A percentile compares a stretch with the other conserved stretches of the same genome.
These are phyloP conservation scores for Cladorrhinum sp. DNA, from an alignment of 2,329 filamentous ascomycete genomes.

Conservation along the genomic window DNA sequence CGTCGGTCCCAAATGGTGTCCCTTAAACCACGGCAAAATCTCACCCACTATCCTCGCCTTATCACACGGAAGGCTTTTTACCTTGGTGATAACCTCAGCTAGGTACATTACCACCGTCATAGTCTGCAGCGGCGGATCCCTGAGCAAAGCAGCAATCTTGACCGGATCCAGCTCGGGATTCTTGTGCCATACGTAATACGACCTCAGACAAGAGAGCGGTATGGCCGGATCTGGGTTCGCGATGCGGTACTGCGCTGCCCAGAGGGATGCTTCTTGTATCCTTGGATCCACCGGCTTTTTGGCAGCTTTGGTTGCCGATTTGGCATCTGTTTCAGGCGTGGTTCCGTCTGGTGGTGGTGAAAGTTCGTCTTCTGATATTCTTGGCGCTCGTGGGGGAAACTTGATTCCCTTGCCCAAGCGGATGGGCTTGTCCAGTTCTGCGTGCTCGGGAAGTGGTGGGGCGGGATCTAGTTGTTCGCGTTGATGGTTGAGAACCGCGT, in stretches of 20 bases:
- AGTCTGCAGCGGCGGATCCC: slow-evolving; percentile 56
- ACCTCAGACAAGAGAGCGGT: slow-evolving; percentile 42
- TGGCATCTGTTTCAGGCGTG: slow-evolving; percentile 27
- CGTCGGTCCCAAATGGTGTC: not conserved
- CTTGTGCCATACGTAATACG: slow-evolving; percentile 63
- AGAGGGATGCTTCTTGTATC: slow-evolving; percentile 42
- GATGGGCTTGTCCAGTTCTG: slow-evolving; percentile 65
- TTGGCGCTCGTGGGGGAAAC: slow-evolving; percentile 27
- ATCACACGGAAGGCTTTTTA: slow-evolving; percentile 50
- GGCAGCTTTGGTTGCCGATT: not conserved
- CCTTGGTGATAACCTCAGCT: slow-evolving; percentile 50
- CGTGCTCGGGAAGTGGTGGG: slow-evolving; percentile 67
- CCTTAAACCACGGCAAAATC: slow-evolving; percentile 39
- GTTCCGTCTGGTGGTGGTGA: slow-evolving; percentile 12
- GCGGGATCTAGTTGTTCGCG: slow-evolving; percentile 63
- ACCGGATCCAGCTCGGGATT: slow-evolving; percentile 47
- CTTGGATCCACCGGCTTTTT: slow-evolving; percentile 38
- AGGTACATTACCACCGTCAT: slow-evolving; percentile 59
- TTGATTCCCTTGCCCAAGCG: slow-evolving; percentile 45
- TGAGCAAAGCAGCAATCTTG: slow-evolving; percentile 53
- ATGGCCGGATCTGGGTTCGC: slow-evolving; percentile 24
- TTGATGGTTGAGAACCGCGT: slow-evolving; percentile 65
- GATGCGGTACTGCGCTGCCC: slow-evolving; percentile 36
- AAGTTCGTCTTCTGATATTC: slow-evolving; percentile 27
- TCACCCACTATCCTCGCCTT: slow-evolving; percentile 43